Evolutionary conservation across 768 basidiomycete genomes (phyloP), one percentile per base, ranked within the genome.

Genomic region (Suillus luteus): DNA sequence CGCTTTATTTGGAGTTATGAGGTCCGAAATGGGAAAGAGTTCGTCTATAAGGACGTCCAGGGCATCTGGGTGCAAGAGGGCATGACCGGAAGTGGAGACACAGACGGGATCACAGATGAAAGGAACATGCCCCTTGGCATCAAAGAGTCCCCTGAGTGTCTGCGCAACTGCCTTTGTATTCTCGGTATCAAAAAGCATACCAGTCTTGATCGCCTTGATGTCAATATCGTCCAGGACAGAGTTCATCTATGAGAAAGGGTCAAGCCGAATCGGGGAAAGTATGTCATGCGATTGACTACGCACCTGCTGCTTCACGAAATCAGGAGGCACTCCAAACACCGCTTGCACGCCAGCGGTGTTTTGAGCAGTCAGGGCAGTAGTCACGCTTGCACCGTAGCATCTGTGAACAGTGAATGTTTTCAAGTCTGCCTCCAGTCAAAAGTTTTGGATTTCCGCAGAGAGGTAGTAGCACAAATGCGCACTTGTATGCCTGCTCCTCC

Each of bases 401-500:
- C 81, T 82, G 35, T 88, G 83, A 0, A 92, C 88, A 5, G 91
- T 86, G 68, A 95, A 90, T 1, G 93, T 90, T 75, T 91, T 93
- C 35, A 96, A 79, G 74, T 96, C 95, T 10, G 93, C 95, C 90
- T 95, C 67, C 6, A 31, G 19, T 40, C 63, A 55, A 38, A 12
- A 41, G 52, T 59, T 43, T 31, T 58, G 41, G 8, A 49, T 27
- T 22, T 41, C 33, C 22, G 11, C 46, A 48, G 48, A 17, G 31
- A 55, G n/a, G 55, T n/a, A n/a, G 22, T 57, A 55, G 38, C 17
- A 41, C 17, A 60, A 17, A 48, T 37, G 49, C 76, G 67, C 66
- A 90, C 92, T 80, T 96, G 95, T 31, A 97, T 93, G 0, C 95
- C 95, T 37, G 95, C 94, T 1, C 95, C 94, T 27, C 92, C 93